Percentiles rank a stretch among this genome's conserved stretches.
These are phyloP conservation scores for Alternaria gansuensis DNA, from an alignment of 2,329 filamentous ascomycete genomes.

Conservation along the genomic window DNA sequence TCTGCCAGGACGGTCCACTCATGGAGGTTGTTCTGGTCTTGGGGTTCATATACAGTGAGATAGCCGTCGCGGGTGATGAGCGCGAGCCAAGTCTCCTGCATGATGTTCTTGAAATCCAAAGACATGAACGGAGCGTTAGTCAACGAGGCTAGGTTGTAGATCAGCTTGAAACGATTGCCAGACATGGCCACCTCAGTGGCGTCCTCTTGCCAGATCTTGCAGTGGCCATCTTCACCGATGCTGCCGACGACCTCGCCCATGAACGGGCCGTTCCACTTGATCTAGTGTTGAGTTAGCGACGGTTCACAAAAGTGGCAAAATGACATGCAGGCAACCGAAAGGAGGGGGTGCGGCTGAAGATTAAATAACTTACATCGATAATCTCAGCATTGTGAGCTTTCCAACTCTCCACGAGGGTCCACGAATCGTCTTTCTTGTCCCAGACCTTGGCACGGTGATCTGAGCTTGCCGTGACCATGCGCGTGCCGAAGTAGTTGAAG, in stretches of 20 bases:
- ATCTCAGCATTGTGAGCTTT: constrained; percentile 90
- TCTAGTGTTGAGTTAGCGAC: constrained; percentile 59
- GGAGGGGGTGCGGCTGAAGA: constrained; percentile 27
- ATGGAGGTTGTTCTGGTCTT: constrained; percentile 80
- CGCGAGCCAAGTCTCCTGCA: constrained; percentile 84
- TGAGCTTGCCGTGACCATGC: constrained; percentile 88
- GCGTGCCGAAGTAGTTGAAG: constrained; percentile 92
- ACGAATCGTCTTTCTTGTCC: constrained; percentile 78
- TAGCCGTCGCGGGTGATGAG: constrained; percentile 84
- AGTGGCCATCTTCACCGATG: constrained; percentile 86
- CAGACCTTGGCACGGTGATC: constrained; percentile 95
- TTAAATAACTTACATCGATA: constrained; percentile 71
- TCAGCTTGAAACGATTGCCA: constrained; percentile 80
- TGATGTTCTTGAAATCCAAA: constrained; percentile 85
- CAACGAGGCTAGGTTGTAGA: constrained; percentile 69
- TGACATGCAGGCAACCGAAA: constrained; percentile 31
- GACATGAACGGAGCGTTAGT: constrained; percentile 78
- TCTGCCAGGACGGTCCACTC: constrained; percentile 80
- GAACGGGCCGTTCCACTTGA: constrained; percentile 92
- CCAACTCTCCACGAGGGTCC: constrained; percentile 87
- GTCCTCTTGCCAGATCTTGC: constrained; percentile 94
- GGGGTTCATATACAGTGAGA: constrained; percentile 82
- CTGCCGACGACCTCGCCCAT: constrained; percentile 89
- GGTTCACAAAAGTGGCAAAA: constrained; percentile 27
- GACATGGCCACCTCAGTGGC: constrained; percentile 75